Evolutionary conservation across 345 rosid species (phyloP), one percentile per base, ranked within the genome.

Genomic region (Citrus australasica): DNA sequence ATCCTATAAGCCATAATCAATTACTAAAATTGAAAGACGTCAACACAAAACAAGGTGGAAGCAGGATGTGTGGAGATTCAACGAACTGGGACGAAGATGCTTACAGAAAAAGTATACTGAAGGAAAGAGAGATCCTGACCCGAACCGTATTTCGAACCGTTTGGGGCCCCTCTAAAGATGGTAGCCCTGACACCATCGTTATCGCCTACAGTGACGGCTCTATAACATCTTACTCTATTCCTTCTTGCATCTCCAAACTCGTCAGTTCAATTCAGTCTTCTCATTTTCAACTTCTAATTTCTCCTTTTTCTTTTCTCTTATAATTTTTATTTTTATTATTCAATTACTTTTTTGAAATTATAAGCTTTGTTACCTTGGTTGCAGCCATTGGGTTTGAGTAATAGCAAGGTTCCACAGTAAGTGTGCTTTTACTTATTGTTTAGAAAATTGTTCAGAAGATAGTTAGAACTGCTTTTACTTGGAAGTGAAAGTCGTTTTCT

Each of bases 121-220:
- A 87, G 81, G 97, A 90, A 61, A 88, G 94, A 81, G 97, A 91
- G 79, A 66, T 88, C 69, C 87, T 82, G 70, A 84, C 89, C 59
- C 92, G 90, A 24, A 93, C 93, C 72, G 95, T 93, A 0, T 94
- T 93, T 79, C 83, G 97, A 79, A 88, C 98, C 64, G 87, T 84
- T 14, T 96, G 98, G 97, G 86, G 91, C 64, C 97, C 98, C 67
- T 86, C 97, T 37, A 69, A 33, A 32, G 84, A 76, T 81, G 87
- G 90, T 62, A 84, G 74, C 73, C 94, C 95, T 1, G 91, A 91
- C 71, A 69, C 81, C 71, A 71, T 96, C 79, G 88, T 94, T 62
- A 89, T 83, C 68, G 95, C 95, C 65, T 83, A 92, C 76, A 96
- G 99, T 62, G 95, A 96, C 71, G 99, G 99, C 73, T 88, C 88